A percentile compares a stretch with the other conserved stretches of the same genome.
Conservation (phyloP, 371 early-diverging fungal genomes). For the Mucor mucedo region DNA sequence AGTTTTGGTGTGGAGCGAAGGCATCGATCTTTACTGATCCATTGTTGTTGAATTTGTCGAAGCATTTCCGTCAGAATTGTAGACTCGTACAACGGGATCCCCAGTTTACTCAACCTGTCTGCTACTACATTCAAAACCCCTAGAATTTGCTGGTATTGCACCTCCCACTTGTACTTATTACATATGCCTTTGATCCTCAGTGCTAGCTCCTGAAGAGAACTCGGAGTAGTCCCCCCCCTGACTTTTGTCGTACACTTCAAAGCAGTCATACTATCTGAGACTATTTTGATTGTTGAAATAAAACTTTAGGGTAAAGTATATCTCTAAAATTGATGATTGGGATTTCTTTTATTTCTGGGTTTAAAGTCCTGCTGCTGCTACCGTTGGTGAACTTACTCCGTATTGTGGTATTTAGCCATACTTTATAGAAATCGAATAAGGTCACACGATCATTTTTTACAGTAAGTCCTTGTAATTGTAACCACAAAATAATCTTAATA, state of each 20-base stretch:
- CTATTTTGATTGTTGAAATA: neutral
- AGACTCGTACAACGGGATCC: constrained; percentile 19
- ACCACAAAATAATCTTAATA: too few species aligned
- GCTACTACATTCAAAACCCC: constrained; percentile 21
- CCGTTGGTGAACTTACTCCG: constrained; percentile 6
- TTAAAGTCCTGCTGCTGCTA: constrained; percentile 22
- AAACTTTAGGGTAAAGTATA: constrained; percentile 16
- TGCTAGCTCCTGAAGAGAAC: constrained; percentile 19
- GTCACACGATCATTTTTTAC: too few species aligned
- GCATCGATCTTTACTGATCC: constrained; percentile 29
- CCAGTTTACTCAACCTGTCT: constrained; percentile 17
- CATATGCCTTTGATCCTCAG: constrained; percentile 18
- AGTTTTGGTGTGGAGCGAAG: constrained; percentile 34
- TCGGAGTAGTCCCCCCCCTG: constrained; percentile 25
- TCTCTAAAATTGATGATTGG: constrained; percentile 27
- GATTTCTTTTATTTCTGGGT: constrained; percentile 4
- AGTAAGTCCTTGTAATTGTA: too few species aligned
- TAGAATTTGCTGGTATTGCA: constrained; percentile 21
- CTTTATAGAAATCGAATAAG: too few species aligned
- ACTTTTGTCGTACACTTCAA: constrained; percentile 26
- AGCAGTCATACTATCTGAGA: constrained; percentile 30
- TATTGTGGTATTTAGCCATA: too few species aligned
- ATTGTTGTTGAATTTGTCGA: constrained; percentile 7
- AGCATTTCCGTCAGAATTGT: constrained; percentile 2
- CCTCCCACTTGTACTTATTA: constrained; percentile 7